Evolutionary conservation across 129 eudicot genomes (phyloP).

Genomic region (Flaveria bidentis): DNA sequence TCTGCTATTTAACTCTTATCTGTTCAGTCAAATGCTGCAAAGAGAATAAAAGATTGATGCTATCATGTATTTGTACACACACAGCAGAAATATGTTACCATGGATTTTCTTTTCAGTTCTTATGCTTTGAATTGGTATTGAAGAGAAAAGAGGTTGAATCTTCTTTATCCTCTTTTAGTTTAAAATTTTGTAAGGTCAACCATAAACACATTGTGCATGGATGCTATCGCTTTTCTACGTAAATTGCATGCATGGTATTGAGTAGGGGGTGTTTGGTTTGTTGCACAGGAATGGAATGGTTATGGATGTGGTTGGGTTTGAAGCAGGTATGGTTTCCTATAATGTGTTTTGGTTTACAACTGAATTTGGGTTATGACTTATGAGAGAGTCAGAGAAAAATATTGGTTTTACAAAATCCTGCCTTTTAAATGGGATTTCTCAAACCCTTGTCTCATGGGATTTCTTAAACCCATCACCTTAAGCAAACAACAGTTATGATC

Average conservation of each 20-base stretch:
- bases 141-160: not conserved
- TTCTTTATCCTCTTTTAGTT: not conserved
- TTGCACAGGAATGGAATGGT: slow-evolving; percentile 4
- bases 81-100: not conserved
- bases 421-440: not conserved
- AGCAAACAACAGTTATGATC: not conserved
- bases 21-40: not conserved
- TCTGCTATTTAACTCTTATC: too few species aligned
- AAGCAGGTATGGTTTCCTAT: not conserved
- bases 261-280: slow-evolving; percentile 1
- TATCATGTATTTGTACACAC: not conserved
- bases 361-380: not conserved
- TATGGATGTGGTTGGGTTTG: slow-evolving; percentile 3
- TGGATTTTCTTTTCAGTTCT: not conserved
- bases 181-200: not conserved
- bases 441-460: not conserved
- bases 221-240: not conserved
- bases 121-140: not conserved
- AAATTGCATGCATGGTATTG: slow-evolving; percentile 8
- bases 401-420: not conserved
- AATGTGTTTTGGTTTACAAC: not conserved
- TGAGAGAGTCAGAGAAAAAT: not conserved
- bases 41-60: not conserved
- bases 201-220: not conserved
- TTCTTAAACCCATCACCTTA: not conserved